Evolutionary conservation across 306 rosid genomes (phyloP).

Genomic region (Castanea mollissima): DNA sequence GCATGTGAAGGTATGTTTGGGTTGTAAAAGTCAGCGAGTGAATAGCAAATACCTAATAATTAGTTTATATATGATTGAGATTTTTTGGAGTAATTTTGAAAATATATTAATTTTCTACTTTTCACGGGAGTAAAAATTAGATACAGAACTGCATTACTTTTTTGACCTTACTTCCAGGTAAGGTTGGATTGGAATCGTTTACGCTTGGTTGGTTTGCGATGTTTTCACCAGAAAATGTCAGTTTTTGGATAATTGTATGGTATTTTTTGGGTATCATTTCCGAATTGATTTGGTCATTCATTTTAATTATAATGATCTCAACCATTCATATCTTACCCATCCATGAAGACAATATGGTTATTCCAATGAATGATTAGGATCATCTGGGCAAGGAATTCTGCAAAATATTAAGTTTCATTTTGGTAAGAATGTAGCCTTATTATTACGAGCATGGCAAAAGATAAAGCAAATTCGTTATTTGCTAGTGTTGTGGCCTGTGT

Average conservation of each 20-base stretch:
- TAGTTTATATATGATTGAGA: constrained; percentile 35
- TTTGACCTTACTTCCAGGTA: not conserved
- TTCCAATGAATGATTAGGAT: not conserved
- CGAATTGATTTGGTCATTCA: no score
- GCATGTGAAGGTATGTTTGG: constrained; percentile 30
- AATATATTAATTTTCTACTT: not conserved
- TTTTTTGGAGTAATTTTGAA: constrained; percentile 16
- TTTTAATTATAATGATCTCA: not conserved
- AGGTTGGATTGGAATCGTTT: no score
- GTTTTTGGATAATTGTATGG: no score
- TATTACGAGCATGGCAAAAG: no score
- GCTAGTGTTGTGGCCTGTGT: not conserved
- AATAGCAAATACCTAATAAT: constrained; percentile 35
- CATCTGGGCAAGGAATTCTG: no score
- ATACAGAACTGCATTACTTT: not conserved
- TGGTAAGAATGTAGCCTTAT: no score
- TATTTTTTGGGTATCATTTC: no score
- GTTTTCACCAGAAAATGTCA: no score
- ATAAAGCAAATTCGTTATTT: no score
- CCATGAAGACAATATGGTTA: not conserved
- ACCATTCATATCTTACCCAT: not conserved
- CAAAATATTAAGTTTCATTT: no score
- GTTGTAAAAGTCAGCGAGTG: constrained; percentile 40
- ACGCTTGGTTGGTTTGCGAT: not conserved
- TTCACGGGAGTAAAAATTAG: not conserved